A percentile compares a stretch with the other conserved stretches of the same genome.
These are phyloP conservation scores for Hyaloscypha bicolor DNA, from an alignment of 495 filamentous ascomycete genomes.

Conservation along the genomic window DNA sequence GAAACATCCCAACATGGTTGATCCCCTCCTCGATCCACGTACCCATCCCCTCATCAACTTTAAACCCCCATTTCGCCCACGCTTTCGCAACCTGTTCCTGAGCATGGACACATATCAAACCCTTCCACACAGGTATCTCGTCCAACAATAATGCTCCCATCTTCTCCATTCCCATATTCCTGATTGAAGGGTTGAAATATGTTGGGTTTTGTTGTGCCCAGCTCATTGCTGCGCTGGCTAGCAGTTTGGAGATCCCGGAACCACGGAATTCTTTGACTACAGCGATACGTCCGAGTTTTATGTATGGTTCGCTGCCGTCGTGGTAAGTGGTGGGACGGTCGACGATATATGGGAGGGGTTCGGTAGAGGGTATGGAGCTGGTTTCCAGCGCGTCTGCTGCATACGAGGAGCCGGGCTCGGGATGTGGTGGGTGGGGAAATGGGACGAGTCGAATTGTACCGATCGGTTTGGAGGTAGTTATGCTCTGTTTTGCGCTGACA, in stretches of 20 bases:
- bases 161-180: constrained; percentile 30
- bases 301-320: constrained; percentile 67
- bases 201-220: constrained; percentile 60
- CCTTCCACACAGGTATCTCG: constrained; percentile 58
- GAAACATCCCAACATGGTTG: constrained; percentile 80
- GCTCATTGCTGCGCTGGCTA: constrained; percentile 62
- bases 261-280: constrained; percentile 64
- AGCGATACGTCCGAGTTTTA: constrained; percentile 79
- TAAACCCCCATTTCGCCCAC: constrained; percentile 71
- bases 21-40: constrained; percentile 85
- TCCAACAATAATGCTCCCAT: constrained; percentile 34
- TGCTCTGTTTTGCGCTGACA: constrained; percentile 36
- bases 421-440: constrained; percentile 68
- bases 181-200: constrained; percentile 50
- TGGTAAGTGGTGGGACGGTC: constrained; percentile 49
- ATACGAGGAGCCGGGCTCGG: constrained; percentile 41
- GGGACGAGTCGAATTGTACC: constrained; percentile 80
- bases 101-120: constrained; percentile 74
- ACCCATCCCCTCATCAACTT: constrained; percentile 68
- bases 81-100: constrained; percentile 61
- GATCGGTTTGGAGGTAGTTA: constrained; percentile 52
- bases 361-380: constrained; percentile 15
- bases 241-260: constrained; percentile 57
- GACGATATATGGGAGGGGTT: constrained; percentile 35
- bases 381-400: constrained; percentile 27